Conservation (phyloP, 495 filamentous ascomycete species). For the Cladorrhinum samala region DNA sequence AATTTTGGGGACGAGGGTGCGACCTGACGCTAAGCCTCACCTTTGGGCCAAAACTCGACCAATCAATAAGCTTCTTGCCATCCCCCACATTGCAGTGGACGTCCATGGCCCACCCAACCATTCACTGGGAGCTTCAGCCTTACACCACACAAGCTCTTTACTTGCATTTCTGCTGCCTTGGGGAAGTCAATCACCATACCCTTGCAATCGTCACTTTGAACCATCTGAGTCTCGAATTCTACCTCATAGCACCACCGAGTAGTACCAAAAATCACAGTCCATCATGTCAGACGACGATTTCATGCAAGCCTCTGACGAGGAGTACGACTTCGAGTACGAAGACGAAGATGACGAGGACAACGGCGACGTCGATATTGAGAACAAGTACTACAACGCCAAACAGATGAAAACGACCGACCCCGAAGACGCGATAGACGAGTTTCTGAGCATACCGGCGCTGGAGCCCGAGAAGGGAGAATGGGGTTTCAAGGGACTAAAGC, state of each 20-base stretch:
- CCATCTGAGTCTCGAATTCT: no score
- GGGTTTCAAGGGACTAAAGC: constrained; percentile 97
- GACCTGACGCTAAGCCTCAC: no score
- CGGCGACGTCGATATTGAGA: constrained; percentile 91
- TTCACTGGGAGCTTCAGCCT: background rate
- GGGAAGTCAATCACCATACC: background rate
- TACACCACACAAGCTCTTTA: background rate
- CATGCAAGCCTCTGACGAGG: constrained; percentile 95
- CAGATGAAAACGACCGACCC: constrained; percentile 85
- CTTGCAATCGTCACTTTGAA: background rate
- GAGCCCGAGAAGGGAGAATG: constrained; percentile 91
- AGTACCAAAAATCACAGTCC: no score
- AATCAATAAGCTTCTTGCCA: no score
- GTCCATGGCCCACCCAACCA: background rate
- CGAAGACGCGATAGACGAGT: constrained; percentile 85
- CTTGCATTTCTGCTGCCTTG: background rate
- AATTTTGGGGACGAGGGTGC: no score
- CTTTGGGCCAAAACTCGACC: no score
- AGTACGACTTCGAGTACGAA: constrained; percentile 97
- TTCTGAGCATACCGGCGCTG: constrained; percentile 74
- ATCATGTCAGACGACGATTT: constrained; percentile 96
- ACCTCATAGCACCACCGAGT: background rate
- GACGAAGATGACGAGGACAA: constrained; percentile 84
- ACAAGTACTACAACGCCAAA: constrained; percentile 99
- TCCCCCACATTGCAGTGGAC: background rate